These are phyloP conservation scores for Maudiozyma humilis DNA, from an alignment of 1,139 yeast genomes.

Conservation along the genomic window DNA sequence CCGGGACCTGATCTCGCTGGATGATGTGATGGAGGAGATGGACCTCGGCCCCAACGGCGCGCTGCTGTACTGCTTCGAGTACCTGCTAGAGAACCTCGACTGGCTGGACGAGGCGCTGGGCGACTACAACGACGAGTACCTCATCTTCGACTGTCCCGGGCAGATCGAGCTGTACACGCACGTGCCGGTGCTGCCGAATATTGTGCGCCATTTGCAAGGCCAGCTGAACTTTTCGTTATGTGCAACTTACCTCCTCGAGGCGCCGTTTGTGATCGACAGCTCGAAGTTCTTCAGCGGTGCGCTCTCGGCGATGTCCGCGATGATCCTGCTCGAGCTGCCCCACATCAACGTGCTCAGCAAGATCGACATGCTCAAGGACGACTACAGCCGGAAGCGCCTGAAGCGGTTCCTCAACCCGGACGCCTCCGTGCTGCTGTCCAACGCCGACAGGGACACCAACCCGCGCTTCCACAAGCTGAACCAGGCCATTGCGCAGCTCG, in stretches of 20 bases:
- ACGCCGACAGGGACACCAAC: conserved; percentile 45
- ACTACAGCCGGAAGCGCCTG: conserved; percentile 61
- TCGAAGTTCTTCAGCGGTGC: conserved; percentile 94
- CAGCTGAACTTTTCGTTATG: conserved; percentile 78
- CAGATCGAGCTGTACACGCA: conserved; percentile 95
- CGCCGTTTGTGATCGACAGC: conserved; percentile 84
- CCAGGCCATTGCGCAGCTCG: conserved; percentile 74
- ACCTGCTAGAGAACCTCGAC: conserved; percentile 74
- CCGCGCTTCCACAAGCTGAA: conserved; percentile 72
- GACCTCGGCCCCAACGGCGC: conserved; percentile 96
- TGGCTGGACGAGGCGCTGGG: conserved; percentile 97
- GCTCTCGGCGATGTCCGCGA: conserved; percentile 94
- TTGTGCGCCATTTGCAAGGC: conserved; percentile 73
- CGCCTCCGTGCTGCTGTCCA: conserved; percentile 59
- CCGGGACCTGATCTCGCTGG: conserved; percentile 78
- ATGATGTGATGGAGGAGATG: conserved; percentile 95
- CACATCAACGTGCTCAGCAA: conserved; percentile 86
- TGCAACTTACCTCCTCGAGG: conserved; percentile 86
- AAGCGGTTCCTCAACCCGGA: conserved; percentile 88
- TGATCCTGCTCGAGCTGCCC: conserved; percentile 90
- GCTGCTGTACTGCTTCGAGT: conserved; percentile 85
- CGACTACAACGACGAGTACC: conserved; percentile 84
- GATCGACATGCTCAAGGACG: conserved; percentile 73
- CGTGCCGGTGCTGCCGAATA: conserved; percentile 82
- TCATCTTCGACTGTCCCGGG: conserved; percentile 96